Base-by-base conservation (phyloP, 805 yeast genomes). In the Blastobotrys peoriensis region DNA sequence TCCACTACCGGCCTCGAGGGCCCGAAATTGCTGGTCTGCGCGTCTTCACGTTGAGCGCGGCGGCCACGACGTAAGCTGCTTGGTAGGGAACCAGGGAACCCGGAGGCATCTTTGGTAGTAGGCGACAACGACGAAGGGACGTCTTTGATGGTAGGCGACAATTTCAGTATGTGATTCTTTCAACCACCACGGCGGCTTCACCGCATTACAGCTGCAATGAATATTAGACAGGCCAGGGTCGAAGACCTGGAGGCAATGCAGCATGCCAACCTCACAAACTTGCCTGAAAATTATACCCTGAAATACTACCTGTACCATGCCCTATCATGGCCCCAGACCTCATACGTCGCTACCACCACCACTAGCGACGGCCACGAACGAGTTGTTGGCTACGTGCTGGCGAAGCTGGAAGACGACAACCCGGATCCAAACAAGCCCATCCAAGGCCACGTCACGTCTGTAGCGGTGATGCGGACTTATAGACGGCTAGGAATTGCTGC, bases 321-420 rank as follows among this genome's bases (percentile, higher is more conserved):
- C 5, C 68, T 91, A 41, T 82, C 97, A 30, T 93, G 98, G 98
- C 98, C 98, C 1, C 95, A 91, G 62, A 94, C 95, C 10, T 86
- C 96, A 34, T 93, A 81, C 68, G 98, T 93, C 30, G 98, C 98
- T 15, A 83, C 63, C 4, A 58, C 55, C 45, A 49, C 91, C 1
- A 82, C 93, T 1, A 77, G 81, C 21, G 83, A 77, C 51, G 77
- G 72, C 8, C 82, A 83, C 22, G 95, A 86, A 60, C 83, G 86
- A 55, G 75, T 93, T 27, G 95, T 93, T n/a, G 98, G 98, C 3
- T 93, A 93, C 60, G 98, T 87, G 3, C 70, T 93, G 52, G 95
- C 95, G 1, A 93, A 93, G 64, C 86, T 93, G 95, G 96, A 93
- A 57, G 97, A 89, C 62, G 96, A 88, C 58, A 55, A 54, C 40